Percentiles rank a stretch among this genome's conserved stretches.
Conservation (phyloP, 805 yeast genomes). For the Yamadazyma akitaensis region DNA sequence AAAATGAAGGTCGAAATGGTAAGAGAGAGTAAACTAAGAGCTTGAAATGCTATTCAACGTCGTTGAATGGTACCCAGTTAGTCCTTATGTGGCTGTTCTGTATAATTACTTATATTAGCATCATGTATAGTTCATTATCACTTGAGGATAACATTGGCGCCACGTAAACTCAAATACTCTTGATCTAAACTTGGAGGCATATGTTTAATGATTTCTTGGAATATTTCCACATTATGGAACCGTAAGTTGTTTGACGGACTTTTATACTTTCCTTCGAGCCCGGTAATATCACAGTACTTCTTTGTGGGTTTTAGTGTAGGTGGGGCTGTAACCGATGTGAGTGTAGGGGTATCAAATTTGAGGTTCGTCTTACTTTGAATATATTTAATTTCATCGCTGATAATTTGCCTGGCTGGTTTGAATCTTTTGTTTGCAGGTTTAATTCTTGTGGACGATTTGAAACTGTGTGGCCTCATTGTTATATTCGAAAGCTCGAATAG, state of each 20-base stretch:
- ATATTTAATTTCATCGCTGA: slow-evolving; percentile 76
- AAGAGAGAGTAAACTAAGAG: no score
- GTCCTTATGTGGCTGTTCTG: no score
- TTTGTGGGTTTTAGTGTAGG: slow-evolving; percentile 80
- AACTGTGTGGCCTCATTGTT: slow-evolving; percentile 44
- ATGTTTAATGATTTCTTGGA: slow-evolving; percentile 62
- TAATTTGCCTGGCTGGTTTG: slow-evolving; percentile 69
- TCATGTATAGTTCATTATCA: slow-evolving; percentile 8
- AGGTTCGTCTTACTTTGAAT: slow-evolving; percentile 36
- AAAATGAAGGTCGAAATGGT: no score
- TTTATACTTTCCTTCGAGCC: slow-evolving; percentile 73
- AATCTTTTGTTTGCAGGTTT: slow-evolving; percentile 57
- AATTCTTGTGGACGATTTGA: slow-evolving; percentile 51
- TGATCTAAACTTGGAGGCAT: slow-evolving; percentile 93
- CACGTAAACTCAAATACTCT: slow-evolving; percentile 81
- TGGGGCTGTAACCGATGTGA: slow-evolving; percentile 72
- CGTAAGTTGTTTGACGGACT: slow-evolving; percentile 72
- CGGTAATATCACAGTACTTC: slow-evolving; percentile 92
- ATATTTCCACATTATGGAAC: slow-evolving; percentile 80
- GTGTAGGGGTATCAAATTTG: slow-evolving; percentile 57
- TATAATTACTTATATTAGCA: no score
- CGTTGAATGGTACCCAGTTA: background rate
- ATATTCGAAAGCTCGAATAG: slow-evolving; percentile 33
- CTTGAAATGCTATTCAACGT: no score
- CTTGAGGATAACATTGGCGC: slow-evolving; percentile 82